Evolutionary conservation across 192 early-diverging fungal species (phyloP).

Genomic region (Chytriomyces hyalinus): DNA sequence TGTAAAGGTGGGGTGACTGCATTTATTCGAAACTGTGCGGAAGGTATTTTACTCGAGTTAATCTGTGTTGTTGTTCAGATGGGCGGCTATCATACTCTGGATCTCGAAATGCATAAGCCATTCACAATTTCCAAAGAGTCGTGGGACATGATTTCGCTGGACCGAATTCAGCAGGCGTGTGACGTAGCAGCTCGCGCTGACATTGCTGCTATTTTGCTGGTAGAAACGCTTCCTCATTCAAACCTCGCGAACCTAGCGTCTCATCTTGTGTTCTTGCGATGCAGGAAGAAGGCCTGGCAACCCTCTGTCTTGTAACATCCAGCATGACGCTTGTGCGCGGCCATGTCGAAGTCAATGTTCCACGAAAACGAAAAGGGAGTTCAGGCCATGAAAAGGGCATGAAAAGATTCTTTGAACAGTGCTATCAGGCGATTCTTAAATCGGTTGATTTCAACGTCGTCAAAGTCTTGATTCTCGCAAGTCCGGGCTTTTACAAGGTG

Average conservation of each 20-base stretch:
- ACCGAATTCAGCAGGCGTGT: slow-evolving; percentile 87
- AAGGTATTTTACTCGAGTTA: background rate
- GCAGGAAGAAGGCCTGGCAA: slow-evolving; percentile 76
- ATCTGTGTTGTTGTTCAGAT: slow-evolving; percentile 51
- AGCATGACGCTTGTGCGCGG: slow-evolving; percentile 96
- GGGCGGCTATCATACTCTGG: slow-evolving; percentile 92
- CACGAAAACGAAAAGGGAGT: slow-evolving; percentile 87
- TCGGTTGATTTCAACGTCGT: slow-evolving; percentile 87
- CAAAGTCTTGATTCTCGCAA: slow-evolving; percentile 95
- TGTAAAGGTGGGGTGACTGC: slow-evolving; percentile 70
- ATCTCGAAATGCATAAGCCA: slow-evolving; percentile 60
- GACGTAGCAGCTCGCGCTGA: slow-evolving; percentile 90
- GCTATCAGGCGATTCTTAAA: slow-evolving; percentile 80
- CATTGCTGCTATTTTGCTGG: slow-evolving; percentile 87
- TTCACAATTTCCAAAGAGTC: slow-evolving; percentile 87
- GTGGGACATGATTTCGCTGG: slow-evolving; percentile 94
- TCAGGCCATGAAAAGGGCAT: slow-evolving; percentile 82
- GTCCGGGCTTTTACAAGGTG: slow-evolving; percentile 93
- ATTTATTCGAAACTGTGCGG: background rate
- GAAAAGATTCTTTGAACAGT: slow-evolving; percentile 86
- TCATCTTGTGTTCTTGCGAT: background rate
- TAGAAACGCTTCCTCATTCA: background rate
- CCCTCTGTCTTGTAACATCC: slow-evolving; percentile 90
- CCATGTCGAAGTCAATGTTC: slow-evolving; percentile 87
- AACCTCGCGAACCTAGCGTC: slow-evolving; percentile 75